Conservation (phyloP, 176 grass and related monocot genomes). For the Dendrocalamus sinicus region DNA sequence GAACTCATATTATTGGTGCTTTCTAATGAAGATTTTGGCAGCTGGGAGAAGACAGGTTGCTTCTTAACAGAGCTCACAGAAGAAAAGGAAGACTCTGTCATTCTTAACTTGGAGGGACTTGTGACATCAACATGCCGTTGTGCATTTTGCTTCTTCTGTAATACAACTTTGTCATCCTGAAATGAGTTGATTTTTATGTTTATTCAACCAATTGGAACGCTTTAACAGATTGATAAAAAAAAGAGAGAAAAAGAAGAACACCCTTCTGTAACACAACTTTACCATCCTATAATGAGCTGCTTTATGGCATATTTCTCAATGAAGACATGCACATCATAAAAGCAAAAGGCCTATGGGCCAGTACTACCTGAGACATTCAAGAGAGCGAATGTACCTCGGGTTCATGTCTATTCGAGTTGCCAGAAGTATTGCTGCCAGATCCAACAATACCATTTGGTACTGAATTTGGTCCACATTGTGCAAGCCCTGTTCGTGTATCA, state of each 20-base stretch:
- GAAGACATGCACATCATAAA: constrained; percentile 23
- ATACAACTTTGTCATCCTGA: constrained; percentile 74
- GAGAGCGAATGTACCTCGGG: constrained; percentile 50
- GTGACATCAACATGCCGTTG: constrained; percentile 62
- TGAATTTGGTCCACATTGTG: constrained; percentile 47
- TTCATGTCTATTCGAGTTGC: constrained; percentile 51
- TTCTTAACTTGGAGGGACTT: constrained; percentile 53
- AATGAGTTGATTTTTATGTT: constrained; percentile 45
- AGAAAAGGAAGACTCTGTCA: constrained; percentile 58
- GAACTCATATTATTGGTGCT: constrained; percentile 33
- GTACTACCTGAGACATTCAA: constrained; percentile 5
- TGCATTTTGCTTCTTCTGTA: constrained; percentile 53
- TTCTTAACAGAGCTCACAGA: constrained; percentile 65
- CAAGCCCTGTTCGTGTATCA: constrained; percentile 39
- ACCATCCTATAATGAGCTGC: constrained; percentile 2
- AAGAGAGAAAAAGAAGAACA: constrained; percentile 19
- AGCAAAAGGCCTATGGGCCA: background rate
- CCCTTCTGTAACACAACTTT: constrained; percentile 29
- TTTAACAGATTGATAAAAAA: constrained; percentile 27
- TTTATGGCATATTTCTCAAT: background rate
- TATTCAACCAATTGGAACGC: constrained; percentile 9
- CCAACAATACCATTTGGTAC: constrained; percentile 50
- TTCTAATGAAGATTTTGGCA: constrained; percentile 62
- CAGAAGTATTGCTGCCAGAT: constrained; percentile 43
- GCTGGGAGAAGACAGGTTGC: constrained; percentile 47